Evolutionary conservation across 2,329 filamentous ascomycete species (phyloP).

Genomic region (Ophiostoma novo-ulmi): DNA sequence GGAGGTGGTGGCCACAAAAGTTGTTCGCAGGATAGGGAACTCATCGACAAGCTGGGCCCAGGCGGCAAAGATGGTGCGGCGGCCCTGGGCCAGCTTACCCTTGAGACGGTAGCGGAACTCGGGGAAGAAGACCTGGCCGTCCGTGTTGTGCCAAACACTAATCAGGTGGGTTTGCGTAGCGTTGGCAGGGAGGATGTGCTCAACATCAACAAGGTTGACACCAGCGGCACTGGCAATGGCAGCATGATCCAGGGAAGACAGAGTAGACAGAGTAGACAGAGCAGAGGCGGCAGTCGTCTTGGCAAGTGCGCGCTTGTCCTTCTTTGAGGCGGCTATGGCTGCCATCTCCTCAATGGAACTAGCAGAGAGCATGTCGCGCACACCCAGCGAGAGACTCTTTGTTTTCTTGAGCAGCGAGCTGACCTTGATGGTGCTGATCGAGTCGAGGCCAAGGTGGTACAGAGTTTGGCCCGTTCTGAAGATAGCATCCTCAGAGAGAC

Average conservation of each 20-base stretch:
- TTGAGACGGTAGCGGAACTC: constrained; percentile 58
- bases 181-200: constrained; percentile 61
- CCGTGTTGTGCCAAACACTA: constrained; percentile 64
- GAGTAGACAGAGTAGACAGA: background rate
- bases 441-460: constrained; percentile 84
- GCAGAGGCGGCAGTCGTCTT: background rate
- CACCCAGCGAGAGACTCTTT: constrained; percentile 55
- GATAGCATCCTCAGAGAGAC: constrained; percentile 53
- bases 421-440: constrained; percentile 85
- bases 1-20: constrained; percentile 30
- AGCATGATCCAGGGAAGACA: constrained; percentile 4
- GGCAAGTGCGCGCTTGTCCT: background rate
- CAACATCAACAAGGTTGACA: constrained; percentile 44
- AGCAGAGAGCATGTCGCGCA: constrained; percentile 66
- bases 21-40: constrained; percentile 63
- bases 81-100: constrained; percentile 22
- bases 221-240: constrained; percentile 30
- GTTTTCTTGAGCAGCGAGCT: constrained; percentile 61
- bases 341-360: constrained; percentile 63
- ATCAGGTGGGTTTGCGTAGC: constrained; percentile 80
- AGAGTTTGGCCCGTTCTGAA: constrained; percentile 54
- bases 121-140: constrained; percentile 66
- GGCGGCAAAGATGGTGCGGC: constrained; percentile 45
- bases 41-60: constrained; percentile 57
- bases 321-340: constrained; percentile 10